Evolutionary conservation across 306 rosid genomes (phyloP), one percentile per base, ranked within the genome.

Genomic region (Citrullus mucosospermus): DNA sequence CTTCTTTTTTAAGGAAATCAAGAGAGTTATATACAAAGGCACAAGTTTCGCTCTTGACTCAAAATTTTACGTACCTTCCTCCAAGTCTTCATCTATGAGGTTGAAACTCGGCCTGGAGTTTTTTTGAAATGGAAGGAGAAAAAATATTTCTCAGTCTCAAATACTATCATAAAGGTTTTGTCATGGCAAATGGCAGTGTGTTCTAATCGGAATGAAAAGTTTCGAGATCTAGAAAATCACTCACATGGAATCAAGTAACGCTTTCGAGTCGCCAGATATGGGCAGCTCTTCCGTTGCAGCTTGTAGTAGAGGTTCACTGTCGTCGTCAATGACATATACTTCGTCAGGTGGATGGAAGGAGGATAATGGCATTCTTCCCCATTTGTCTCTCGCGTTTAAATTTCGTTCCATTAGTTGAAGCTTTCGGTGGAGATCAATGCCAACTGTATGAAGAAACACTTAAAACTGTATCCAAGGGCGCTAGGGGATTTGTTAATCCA

Each of bases 41-140:
- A 55, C 51, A 18, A 62, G 30, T 25, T 78, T 5, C 55, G n/a
- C 6, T 39, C n/a, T 44, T 2, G 39, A 70, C 76, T 62, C 6
- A 18, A 2, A 12, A 61, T 8, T 69, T 78, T 78, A 82, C 73
- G 36, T 85, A 91, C 98, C 97, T 81, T 86, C 93, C 72, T 58
- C 88, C 25, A 85, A 70, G 78, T 83, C 88, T 68, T 91, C 97
- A 75, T 83, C 92, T 30, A 95, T 74, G 83, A 94, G 94, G 82
- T 88, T 84, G 83, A 95, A 95, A 80, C 88, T 95, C 20, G 98
- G 97, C 84, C 98, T 92, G 92, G 58, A 68, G 84, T 4, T 76
- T 81, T 25, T 71, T 30, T 61, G 67, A 76, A 72, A 11, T 38
- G 41, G 68, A 51, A 72, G 59, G 65, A 51, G 67, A 41, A 63